phyloP scores from a whole-genome alignment of 495 filamentous ascomycete genomes.

The Aspergillus indologenus region DNA sequence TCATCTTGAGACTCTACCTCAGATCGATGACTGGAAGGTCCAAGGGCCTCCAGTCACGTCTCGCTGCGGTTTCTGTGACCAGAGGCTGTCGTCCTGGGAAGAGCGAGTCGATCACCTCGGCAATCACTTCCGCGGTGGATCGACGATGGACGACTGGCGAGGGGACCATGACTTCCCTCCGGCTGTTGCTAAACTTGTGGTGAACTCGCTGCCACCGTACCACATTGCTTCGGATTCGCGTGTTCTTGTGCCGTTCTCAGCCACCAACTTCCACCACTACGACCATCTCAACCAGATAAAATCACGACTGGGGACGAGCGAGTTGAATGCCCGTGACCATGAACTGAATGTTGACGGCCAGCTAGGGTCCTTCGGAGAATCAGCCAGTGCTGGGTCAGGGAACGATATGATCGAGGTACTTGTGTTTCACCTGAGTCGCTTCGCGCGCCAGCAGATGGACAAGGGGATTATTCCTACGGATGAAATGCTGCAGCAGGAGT shows the following conservation, averaged over 20 bases:
- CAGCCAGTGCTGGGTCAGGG: neutral
- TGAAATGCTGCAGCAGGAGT: slow-evolving; percentile 52
- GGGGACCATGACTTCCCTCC: slow-evolving; percentile 67
- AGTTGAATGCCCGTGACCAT: neutral
- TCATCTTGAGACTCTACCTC: slow-evolving; percentile 52
- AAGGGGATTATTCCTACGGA: slow-evolving; percentile 51
- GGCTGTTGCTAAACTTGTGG: slow-evolving; percentile 56
- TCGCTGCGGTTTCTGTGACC: slow-evolving; percentile 65
- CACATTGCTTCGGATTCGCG: slow-evolving; percentile 28
- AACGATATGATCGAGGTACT: slow-evolving; percentile 11
- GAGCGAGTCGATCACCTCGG: slow-evolving; percentile 60
- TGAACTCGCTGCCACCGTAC: slow-evolving; percentile 60
- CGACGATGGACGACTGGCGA: slow-evolving; percentile 65
- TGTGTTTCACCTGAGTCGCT: slow-evolving; percentile 42
- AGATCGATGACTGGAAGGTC: slow-evolving; percentile 69
- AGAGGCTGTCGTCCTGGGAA: slow-evolving; percentile 57
- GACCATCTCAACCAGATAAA: slow-evolving; percentile 23
- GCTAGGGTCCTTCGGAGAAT: neutral
- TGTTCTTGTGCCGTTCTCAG: slow-evolving; percentile 30
- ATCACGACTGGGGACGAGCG: neutral
- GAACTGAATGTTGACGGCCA: neutral
- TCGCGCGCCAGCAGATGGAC: slow-evolving; percentile 40
- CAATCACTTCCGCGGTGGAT: slow-evolving; percentile 60
- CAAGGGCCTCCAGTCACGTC: slow-evolving; percentile 56
- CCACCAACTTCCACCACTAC: slow-evolving; percentile 15